A percentile compares a stretch with the other conserved stretches of the same genome.
Evolutionary conservation across 768 basidiomycete species (phyloP).

Genomic region (Amanita jacksonii): DNA sequence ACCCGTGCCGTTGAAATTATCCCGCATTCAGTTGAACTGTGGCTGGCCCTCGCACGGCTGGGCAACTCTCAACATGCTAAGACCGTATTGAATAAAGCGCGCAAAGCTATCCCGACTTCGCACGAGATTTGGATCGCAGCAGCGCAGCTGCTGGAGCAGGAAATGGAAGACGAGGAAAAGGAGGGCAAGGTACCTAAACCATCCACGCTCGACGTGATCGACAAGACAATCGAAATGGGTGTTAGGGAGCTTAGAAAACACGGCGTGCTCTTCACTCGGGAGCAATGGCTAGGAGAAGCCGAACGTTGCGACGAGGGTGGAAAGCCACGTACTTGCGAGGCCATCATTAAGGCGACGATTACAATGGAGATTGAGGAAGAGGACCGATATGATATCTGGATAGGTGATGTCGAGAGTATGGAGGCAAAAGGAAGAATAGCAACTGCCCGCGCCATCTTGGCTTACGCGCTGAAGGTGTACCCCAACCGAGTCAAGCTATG

Average conservation of each 20-base stretch:
- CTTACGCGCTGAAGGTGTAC: conserved; percentile 86
- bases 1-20: conserved; percentile 96
- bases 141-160: conserved; percentile 85
- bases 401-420: conserved; percentile 82
- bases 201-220: conserved; percentile 55
- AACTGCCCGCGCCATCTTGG: conserved; percentile 80
- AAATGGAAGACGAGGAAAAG: conserved; percentile 31
- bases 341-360: conserved; percentile 90
- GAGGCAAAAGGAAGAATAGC: conserved; percentile 66
- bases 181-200: conserved; percentile 10
- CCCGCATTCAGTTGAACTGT: conserved; percentile 91
- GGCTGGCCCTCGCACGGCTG: conserved; percentile 95
- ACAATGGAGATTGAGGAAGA: conserved; percentile 95
- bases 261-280: conserved; percentile 78
- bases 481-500: conserved; percentile 82
- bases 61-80: conserved; percentile 90
- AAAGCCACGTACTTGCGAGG: conserved; percentile 79
- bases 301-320: conserved; percentile 86
- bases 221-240: conserved; percentile 82
- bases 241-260: conserved; percentile 72
- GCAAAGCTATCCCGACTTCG: conserved; percentile 87
- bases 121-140: conserved; percentile 99
- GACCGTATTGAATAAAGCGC: conserved; percentile 91
- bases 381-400: conserved; percentile 83
- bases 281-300: conserved; percentile 96